Evolutionary conservation across 2,329 filamentous ascomycete species (phyloP), one percentile per base, ranked within the genome.

Genomic region (Aspergillus pseudoterreus): DNA sequence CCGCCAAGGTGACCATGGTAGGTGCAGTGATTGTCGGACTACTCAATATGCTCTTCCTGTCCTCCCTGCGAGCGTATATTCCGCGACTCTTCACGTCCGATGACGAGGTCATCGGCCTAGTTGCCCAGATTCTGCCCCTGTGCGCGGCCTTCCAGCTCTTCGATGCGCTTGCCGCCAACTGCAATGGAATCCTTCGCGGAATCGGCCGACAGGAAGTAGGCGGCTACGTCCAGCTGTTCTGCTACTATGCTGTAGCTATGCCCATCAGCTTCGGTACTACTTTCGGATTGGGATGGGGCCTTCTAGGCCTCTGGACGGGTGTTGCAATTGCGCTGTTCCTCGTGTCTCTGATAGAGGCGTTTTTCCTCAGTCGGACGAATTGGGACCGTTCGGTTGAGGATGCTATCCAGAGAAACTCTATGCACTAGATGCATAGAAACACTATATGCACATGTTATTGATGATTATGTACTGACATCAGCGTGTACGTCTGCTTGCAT

Each of bases 91-190:
- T 92, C 69, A 92, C 88, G n/a, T 76, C 82, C 6, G 88, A 92
- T 58, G 65, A 76, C 5, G 84, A 85, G 43, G 88, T 92, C 47
- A 82, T 89, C 54, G 75, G 73, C 17, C 75, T 90, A 32, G 86
- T 90, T 17, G 82, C 88, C 1, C 70, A 73, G 2, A 82, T 90
- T 2, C 78, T 96, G 33, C 92, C 91, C 0, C 74, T 96, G 2
- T 90, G 89, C 54, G 91, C 92, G 0, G 81, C 90, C 1, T 95
- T 96, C 78, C 92, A 97, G 68, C 80, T 96, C 21, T 92, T 95
- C 62, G 92, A 99, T 69, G 85, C 88, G 1, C 69, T 95, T 15
- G 84, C 88, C 0, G 82, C 88, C 3, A 86, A 86, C 36, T 90
- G 88, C 51, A 92, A 94, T 63, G 92, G 92, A 24, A 79, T 96